phyloP scores from a whole-genome alignment of 1,284 basidiomycete genomes.

The Baeospora myosura region DNA sequence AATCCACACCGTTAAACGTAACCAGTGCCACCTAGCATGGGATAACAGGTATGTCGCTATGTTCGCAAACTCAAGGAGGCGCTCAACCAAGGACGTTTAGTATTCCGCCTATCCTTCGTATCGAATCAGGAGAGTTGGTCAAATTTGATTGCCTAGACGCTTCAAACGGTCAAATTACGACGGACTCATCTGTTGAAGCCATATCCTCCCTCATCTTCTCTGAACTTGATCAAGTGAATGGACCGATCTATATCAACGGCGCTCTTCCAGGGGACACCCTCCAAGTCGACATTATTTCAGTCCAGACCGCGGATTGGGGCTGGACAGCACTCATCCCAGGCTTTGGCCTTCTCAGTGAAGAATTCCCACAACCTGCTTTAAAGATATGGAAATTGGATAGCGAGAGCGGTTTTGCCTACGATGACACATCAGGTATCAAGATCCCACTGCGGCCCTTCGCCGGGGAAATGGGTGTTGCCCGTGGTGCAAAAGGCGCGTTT shows the following conservation, averaged over 20 bases:
- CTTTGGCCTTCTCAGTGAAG: constrained; percentile 51
- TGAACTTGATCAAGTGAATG: constrained; percentile 50
- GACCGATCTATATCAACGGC: constrained; percentile 44
- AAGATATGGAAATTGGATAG: constrained; percentile 47
- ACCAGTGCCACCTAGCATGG: constrained; percentile 47
- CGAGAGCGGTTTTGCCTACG: constrained; percentile 35
- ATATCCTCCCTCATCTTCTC: constrained; percentile 36
- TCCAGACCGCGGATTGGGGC: constrained; percentile 50
- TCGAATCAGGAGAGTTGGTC: constrained; percentile 47
- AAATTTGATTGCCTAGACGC: constrained; percentile 56
- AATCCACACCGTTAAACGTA: constrained; percentile 44
- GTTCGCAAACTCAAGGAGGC: background rate
- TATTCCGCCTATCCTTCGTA: constrained; percentile 39
- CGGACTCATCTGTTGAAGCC: constrained; percentile 29
- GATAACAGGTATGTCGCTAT: constrained; percentile 43
- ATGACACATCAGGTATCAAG: constrained; percentile 36
- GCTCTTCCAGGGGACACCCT: constrained; percentile 51
- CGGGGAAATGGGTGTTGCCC: constrained; percentile 63
- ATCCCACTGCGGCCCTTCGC: constrained; percentile 48
- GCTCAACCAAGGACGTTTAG: constrained; percentile 20
- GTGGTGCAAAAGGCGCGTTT: constrained; percentile 40
- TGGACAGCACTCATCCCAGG: constrained; percentile 54
- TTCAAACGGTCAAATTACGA: constrained; percentile 51
- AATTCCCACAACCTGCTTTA: constrained; percentile 40
- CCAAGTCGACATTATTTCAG: constrained; percentile 45